Percentiles rank a stretch among this genome's conserved stretches.
Evolutionary conservation across 2,329 filamentous ascomycete genomes (phyloP).

Genomic region (Pseudovirgaria hyperparasitica): DNA sequence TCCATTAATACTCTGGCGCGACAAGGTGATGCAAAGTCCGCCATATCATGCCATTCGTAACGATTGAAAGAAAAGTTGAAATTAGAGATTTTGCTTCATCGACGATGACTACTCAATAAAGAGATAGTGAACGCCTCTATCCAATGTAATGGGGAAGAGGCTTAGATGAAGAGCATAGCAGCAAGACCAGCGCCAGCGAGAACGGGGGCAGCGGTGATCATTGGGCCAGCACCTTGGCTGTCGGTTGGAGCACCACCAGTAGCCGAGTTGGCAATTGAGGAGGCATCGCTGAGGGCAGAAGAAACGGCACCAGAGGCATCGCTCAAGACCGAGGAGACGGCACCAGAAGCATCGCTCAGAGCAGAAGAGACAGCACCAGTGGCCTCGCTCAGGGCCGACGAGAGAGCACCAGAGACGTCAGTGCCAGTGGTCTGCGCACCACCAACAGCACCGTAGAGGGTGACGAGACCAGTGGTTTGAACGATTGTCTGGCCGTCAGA

Average conservation of each 20-base stretch:
- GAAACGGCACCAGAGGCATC: constrained; percentile 1
- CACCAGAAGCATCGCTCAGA: constrained; percentile 4
- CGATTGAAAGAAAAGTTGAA: too few species aligned
- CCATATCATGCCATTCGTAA: too few species aligned
- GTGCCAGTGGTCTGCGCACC: constrained; percentile 4
- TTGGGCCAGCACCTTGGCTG: constrained; percentile 17
- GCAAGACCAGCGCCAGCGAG: constrained; percentile 23
- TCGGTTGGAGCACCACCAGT: constrained; percentile 5
- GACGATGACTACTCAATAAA: too few species aligned
- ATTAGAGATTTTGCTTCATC: too few species aligned
- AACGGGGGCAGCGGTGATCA: constrained; percentile 22
- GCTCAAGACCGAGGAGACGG: constrained; percentile 1
- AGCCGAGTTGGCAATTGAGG: constrained; percentile 5
- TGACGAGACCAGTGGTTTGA: constrained; percentile 14
- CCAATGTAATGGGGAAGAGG: too few species aligned
- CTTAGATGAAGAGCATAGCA: constrained; percentile 26
- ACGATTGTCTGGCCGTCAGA: constrained; percentile 11
- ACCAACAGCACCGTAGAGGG: constrained; percentile 9
- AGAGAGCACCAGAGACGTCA: constrained; percentile 8
- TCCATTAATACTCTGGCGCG: too few species aligned
- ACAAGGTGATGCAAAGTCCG: too few species aligned
- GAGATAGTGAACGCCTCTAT: too few species aligned
- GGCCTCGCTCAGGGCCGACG: constrained; percentile 4
- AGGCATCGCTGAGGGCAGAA: constrained; percentile 7
- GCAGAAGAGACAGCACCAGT: constrained; percentile 2